Conservation (phyloP, 495 filamentous ascomycete species). For the Neurospora cerealis region DNA sequence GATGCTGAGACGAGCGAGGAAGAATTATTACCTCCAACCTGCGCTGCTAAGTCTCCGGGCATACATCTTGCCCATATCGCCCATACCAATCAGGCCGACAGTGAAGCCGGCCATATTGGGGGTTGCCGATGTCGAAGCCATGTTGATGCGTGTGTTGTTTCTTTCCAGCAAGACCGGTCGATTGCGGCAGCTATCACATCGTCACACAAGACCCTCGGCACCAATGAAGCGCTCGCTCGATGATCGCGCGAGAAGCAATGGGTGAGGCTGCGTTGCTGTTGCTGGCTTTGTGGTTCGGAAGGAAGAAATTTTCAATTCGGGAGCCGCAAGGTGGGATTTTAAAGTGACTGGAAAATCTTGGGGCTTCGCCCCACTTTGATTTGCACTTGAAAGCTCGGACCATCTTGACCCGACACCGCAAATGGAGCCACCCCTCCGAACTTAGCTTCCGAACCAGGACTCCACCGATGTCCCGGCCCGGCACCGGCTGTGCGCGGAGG, state of each 20-base stretch:
- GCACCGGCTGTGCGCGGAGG: neutral
- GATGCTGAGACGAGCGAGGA: conserved; percentile 6
- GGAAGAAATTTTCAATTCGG: conserved; percentile 5
- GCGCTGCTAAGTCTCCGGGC: conserved; percentile 74
- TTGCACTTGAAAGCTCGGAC: neutral
- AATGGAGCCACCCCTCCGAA: neutral
- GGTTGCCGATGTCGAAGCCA: conserved; percentile 9
- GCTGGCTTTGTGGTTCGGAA: conserved; percentile 5
- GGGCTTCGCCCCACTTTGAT: conserved; percentile 1
- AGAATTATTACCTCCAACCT: conserved; percentile 77
- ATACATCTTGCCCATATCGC: conserved; percentile 99
- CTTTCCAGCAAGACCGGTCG: neutral
- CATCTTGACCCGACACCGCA: neutral
- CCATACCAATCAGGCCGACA: conserved; percentile 96
- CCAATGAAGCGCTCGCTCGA: neutral
- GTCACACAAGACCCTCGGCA: neutral
- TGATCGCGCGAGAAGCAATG: neutral
- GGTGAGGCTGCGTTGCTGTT: conserved; percentile 1
- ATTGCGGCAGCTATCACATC: neutral
- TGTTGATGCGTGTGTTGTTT: neutral
- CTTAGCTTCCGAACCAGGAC: neutral
- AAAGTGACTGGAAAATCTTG: neutral
- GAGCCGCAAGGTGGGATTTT: conserved; percentile 7
- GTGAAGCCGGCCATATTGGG: conserved; percentile 50
- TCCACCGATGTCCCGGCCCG: neutral